These are phyloP conservation scores for Venturia nashicola DNA, from an alignment of 2,329 filamentous ascomycete genomes.

Conservation along the genomic window DNA sequence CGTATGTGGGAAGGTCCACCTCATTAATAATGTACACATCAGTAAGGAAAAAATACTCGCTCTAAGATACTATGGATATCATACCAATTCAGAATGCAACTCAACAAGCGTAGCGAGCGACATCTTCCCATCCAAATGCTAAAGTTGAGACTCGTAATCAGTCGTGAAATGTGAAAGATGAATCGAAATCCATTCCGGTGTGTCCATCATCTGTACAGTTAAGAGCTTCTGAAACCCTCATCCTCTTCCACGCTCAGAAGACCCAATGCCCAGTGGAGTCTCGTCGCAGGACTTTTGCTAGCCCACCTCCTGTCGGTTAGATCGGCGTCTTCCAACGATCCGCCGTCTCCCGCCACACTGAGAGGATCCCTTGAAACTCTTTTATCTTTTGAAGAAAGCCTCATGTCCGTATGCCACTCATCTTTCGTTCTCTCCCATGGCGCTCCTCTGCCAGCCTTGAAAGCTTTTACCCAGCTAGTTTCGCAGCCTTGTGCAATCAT, in stretches of 20 bases:
- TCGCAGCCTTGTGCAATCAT: constrained; percentile 79
- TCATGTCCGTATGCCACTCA: constrained; percentile 17
- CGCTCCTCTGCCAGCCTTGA: constrained; percentile 61
- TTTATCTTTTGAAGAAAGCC: neutral
- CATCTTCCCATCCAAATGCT: neutral
- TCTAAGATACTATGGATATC: constrained; percentile 2
- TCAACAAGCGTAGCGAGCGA: neutral
- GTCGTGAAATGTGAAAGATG: neutral
- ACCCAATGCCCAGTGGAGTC: constrained; percentile 8
- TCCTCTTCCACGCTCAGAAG: constrained; percentile 8
- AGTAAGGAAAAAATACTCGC: neutral
- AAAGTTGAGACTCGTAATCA: neutral
- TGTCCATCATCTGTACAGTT: neutral
- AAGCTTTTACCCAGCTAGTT: constrained; percentile 67
- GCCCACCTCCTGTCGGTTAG: constrained; percentile 1
- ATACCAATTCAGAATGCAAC: neutral
- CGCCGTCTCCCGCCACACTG: neutral
- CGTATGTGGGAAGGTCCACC: no score
- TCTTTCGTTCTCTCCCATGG: constrained; percentile 48
- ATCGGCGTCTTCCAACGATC: neutral
- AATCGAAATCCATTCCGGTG: neutral
- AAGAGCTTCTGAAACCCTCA: neutral
- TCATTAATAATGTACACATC: neutral
- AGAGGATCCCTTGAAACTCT: neutral
- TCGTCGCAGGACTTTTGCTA: neutral